phyloP scores from a whole-genome alignment of 305 asterid species.

The Fraxinus xanthoxyloides region DNA sequence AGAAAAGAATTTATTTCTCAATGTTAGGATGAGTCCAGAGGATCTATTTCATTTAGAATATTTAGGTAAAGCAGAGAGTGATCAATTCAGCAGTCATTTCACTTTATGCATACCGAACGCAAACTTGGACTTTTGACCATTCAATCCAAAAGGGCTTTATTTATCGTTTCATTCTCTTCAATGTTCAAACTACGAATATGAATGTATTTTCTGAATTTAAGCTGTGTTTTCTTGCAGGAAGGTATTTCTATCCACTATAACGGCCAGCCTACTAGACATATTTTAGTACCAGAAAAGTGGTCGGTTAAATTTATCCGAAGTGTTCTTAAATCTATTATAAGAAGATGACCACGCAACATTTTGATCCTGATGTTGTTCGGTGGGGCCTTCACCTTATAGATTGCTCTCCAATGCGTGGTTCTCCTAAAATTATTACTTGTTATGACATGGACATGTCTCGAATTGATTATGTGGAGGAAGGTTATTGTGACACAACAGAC shows the following conservation, averaged over 20 bases:
- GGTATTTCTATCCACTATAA: background rate
- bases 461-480: constrained; percentile 53
- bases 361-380: constrained; percentile 70
- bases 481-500: constrained; percentile 33
- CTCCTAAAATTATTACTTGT: constrained; percentile 56
- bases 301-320: constrained; percentile 3
- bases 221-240: constrained; percentile 18
- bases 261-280: background rate
- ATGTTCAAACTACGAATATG: background rate
- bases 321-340: constrained; percentile 7
- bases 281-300: background rate
- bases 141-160: background rate
- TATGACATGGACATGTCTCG: constrained; percentile 55
- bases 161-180: background rate
- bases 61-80: background rate
- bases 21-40: background rate
- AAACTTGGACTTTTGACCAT: background rate
- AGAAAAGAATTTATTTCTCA: background rate
- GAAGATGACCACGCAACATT: constrained; percentile 46
- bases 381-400: constrained; percentile 86
- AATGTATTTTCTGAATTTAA: constrained; percentile 4
- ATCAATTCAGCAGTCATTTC: background rate
- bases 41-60: background rate
- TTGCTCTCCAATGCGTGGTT: constrained; percentile 45
- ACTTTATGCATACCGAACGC: background rate